Percentiles rank a stretch among this genome's conserved stretches.
phyloP scores from a whole-genome alignment of 495 filamentous ascomycete genomes.

The Aspergillus leporis region DNA sequence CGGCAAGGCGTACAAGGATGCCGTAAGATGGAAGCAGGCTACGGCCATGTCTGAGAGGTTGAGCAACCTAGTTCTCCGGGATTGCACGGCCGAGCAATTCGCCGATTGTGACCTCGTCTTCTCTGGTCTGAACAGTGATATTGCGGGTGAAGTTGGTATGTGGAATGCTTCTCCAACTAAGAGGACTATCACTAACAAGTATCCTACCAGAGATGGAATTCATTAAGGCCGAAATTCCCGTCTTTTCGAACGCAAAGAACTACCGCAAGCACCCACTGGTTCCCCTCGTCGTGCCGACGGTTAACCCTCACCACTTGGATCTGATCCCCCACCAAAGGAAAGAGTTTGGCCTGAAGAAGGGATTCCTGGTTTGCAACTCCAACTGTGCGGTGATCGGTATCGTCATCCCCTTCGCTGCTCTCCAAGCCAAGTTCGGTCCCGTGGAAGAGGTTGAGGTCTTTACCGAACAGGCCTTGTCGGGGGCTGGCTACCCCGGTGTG shows the following conservation, averaged over 20 bases:
- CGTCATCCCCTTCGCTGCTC: slow-evolving; percentile 83
- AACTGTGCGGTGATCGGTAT: slow-evolving; percentile 90
- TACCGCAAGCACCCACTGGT: slow-evolving; percentile 79
- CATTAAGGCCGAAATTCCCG: slow-evolving; percentile 71
- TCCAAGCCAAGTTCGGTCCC: slow-evolving; percentile 73
- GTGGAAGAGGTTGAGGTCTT: slow-evolving; percentile 77
- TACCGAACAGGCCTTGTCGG: slow-evolving; percentile 85
- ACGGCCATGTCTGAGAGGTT: slow-evolving; percentile 67
- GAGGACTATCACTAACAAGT: slow-evolving; percentile 3
- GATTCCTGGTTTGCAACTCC: slow-evolving; percentile 85
- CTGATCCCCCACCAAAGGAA: slow-evolving; percentile 75
- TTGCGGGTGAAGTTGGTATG: slow-evolving; percentile 76
- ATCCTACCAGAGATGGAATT: slow-evolving; percentile 67
- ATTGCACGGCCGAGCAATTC: slow-evolving; percentile 74
- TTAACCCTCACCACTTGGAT: slow-evolving; percentile 76
- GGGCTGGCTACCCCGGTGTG: slow-evolving; percentile 86
- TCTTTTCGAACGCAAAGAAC: slow-evolving; percentile 92
- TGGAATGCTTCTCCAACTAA: background rate
- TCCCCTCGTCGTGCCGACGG: slow-evolving; percentile 83
- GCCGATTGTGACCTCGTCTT: slow-evolving; percentile 86
- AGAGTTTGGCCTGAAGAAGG: slow-evolving; percentile 65
- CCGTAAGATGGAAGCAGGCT: slow-evolving; percentile 82
- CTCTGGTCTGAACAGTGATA: slow-evolving; percentile 80
- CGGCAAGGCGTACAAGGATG: slow-evolving; percentile 81
- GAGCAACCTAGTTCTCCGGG: slow-evolving; percentile 68